phyloP scores from a whole-genome alignment of 1,139 yeast species.

The Suhomyces coccinellae region DNA sequence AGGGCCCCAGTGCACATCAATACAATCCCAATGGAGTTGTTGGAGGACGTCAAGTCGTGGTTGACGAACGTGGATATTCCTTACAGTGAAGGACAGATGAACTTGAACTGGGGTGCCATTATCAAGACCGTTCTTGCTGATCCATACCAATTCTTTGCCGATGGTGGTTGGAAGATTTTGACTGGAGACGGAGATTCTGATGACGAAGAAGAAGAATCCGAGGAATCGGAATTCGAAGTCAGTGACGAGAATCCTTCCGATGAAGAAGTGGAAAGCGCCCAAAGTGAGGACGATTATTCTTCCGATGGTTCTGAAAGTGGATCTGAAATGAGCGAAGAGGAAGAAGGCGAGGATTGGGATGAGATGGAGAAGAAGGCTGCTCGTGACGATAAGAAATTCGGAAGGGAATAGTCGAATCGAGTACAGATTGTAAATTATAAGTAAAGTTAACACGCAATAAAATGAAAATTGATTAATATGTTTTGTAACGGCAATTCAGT shows the following conservation, averaged over 20 bases:
- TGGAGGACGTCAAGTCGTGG: constrained; percentile 96
- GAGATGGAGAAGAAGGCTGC: constrained; percentile 71
- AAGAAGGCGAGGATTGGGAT: constrained; percentile 75
- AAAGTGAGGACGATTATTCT: constrained; percentile 44
- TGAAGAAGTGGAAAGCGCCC: constrained; percentile 64
- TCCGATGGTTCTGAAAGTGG: constrained; percentile 38
- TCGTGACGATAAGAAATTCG: constrained; percentile 40
- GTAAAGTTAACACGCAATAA: background rate
- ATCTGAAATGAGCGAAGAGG: constrained; percentile 44
- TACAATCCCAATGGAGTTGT: constrained; percentile 88
- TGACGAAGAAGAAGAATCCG: constrained; percentile 60
- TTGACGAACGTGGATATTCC: constrained; percentile 95
- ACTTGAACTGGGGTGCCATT: constrained; percentile 92
- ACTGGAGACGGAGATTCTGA: constrained; percentile 69
- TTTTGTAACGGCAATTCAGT: too few relatives aligned
- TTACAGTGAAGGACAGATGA: constrained; percentile 90
- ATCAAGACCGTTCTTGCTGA: constrained; percentile 93
- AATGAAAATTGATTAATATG: background rate
- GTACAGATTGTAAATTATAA: background rate
- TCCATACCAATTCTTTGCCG: constrained; percentile 89
- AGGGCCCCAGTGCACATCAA: constrained; percentile 89
- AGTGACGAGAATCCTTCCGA: constrained; percentile 72
- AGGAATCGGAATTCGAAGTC: constrained; percentile 60
- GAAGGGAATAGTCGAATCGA: constrained; percentile 24
- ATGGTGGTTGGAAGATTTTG: constrained; percentile 96